Evolutionary conservation across 495 filamentous ascomycete genomes (phyloP), one percentile per base, ranked within the genome.

Genomic region (Margaritispora aquatica): DNA sequence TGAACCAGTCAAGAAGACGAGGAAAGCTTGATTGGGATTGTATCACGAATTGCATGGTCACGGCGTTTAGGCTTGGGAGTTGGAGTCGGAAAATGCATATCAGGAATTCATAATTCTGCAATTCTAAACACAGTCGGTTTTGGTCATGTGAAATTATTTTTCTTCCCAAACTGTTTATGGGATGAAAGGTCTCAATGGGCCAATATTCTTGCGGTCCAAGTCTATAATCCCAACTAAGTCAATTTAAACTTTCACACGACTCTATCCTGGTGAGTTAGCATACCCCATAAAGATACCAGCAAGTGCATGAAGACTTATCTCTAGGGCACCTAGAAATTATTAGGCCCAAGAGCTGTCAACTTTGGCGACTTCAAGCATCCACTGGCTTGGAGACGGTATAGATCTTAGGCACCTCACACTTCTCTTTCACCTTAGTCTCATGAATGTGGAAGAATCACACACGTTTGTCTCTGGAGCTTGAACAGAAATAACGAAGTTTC

Each of bases 1-100:
- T 17, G 66, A 68, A 54, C 50, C 57, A 9, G 51, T 54, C 8
- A 63, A 65, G 57, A 65, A 65, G 49, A 22, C 54, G 5, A 63
- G 51, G 41, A 55, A 51, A 8, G 48, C 44, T 10, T 29, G 20
- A 17, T 54, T 13, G 26, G 27, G 9, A 13, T 34, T 31, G 38
- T 44, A 15, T 34, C 17, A 51, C 34, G 27, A 44, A 7, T 19
- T 22, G 51, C 17, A 54, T 58, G 46, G 49, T 44, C 31, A 58
- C 55, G 54, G 49, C 38, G 53, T 48, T 50, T 34, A 51, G 60
- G 36, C 50, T 58, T 62, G 47, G 58, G 51, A 54, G 58, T 51
- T 46, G 52, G 47, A 50, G 47, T 50, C 47, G 47, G 47, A 23
- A 23, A 50, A n/a, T n/a, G n/a, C 34, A 38, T 9, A 38, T 9